phyloP scores from a whole-genome alignment of 768 basidiomycete species.

The Strobilomyces confusus region DNA sequence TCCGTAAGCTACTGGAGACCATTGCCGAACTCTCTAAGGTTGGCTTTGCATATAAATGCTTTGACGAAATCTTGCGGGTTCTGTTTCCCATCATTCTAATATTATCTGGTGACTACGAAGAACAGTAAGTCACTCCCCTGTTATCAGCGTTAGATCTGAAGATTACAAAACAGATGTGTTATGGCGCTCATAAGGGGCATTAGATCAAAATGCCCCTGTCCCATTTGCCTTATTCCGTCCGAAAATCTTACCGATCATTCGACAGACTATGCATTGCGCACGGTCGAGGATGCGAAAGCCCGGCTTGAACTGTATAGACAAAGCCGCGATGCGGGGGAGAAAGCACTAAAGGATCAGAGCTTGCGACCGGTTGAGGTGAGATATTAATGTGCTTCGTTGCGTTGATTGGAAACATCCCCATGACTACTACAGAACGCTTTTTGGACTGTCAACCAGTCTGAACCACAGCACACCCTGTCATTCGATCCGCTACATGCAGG shows the following conservation, averaged over 20 bases:
- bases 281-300: background rate
- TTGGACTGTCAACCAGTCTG: background rate
- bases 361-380: background rate
- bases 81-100: background rate
- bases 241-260: background rate
- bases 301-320: background rate
- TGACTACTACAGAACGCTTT: background rate
- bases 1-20: background rate
- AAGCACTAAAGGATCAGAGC: background rate
- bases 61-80: background rate
- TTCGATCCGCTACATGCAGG: background rate
- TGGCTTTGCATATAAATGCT: background rate
- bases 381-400: background rate
- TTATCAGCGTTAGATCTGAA: no score
- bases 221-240: background rate
- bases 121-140: background rate
- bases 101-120: background rate
- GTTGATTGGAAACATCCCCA: background rate
- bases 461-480: background rate
- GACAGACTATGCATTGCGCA: background rate
- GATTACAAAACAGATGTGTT: background rate
- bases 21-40: background rate
- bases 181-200: background rate
- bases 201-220: background rate
- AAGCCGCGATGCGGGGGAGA: background rate